phyloP scores from a whole-genome alignment of 2,329 filamentous ascomycete species.

The Epichloe glyceriae region DNA sequence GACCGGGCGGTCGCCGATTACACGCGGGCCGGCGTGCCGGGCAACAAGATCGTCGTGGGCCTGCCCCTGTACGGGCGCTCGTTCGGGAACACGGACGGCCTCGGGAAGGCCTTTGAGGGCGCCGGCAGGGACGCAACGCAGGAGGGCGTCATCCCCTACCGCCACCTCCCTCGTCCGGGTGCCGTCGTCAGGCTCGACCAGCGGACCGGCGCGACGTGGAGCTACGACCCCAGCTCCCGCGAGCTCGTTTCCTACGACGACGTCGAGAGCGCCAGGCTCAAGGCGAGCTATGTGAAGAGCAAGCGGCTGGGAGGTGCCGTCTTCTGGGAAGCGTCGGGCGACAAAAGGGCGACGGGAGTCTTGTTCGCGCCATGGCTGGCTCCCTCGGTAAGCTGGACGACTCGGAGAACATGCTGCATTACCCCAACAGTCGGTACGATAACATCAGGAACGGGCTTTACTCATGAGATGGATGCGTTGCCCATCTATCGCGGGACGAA shows the following conservation, averaged over 20 bases:
- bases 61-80: constrained; percentile 71
- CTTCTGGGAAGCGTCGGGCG: constrained; percentile 74
- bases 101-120: constrained; percentile 50
- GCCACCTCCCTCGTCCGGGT: constrained; percentile 50
- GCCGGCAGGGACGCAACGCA: constrained; percentile 46
- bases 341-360: constrained; percentile 39
- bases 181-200: constrained; percentile 44
- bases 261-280: constrained; percentile 41
- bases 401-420: constrained; percentile 38
- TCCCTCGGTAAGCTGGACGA: constrained; percentile 35
- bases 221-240: constrained; percentile 45
- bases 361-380: constrained; percentile 41
- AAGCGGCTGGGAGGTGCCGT: constrained; percentile 59
- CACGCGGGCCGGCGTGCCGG: constrained; percentile 39
- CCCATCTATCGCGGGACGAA: too few relatives aligned
- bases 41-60: constrained; percentile 58
- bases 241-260: constrained; percentile 63
- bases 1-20: constrained; percentile 45
- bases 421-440: constrained; percentile 42
- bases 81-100: constrained; percentile 54
- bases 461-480: neutral
- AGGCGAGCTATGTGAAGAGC: constrained; percentile 49
- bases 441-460: constrained; percentile 35
- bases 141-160: constrained; percentile 60
- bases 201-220: constrained; percentile 52